phyloP scores from a whole-genome alignment of 257 asterid species.

The Plantago major region DNA sequence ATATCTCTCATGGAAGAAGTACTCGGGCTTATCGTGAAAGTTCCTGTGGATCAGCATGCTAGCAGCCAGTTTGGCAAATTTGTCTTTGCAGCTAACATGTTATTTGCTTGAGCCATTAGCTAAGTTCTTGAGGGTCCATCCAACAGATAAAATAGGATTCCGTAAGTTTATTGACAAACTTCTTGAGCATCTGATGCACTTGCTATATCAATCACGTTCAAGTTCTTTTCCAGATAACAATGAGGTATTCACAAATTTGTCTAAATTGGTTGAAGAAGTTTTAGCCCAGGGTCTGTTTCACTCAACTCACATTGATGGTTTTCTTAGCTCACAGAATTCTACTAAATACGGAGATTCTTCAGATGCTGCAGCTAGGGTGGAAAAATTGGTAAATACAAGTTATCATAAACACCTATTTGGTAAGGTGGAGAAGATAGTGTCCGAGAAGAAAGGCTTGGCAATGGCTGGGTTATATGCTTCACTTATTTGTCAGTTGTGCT shows the following conservation, averaged over 20 bases:
- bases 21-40: conserved; percentile 44
- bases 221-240: conserved; percentile 25
- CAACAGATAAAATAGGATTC: conserved; percentile 65
- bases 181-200: conserved; percentile 62
- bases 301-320: conserved; percentile 75
- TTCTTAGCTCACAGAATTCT: conserved; percentile 55
- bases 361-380: conserved; percentile 42
- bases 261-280: conserved; percentile 60
- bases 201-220: conserved; percentile 42
- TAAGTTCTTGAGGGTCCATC: conserved; percentile 71
- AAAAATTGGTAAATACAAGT: conserved; percentile 54
- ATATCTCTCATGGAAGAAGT: conserved; percentile 38
- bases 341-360: conserved; percentile 41
- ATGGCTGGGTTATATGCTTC: conserved; percentile 63
- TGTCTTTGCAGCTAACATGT: conserved; percentile 42
- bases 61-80: conserved; percentile 39
- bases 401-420: conserved; percentile 85
- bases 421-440: conserved; percentile 64
- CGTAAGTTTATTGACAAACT: conserved; percentile 69
- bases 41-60: conserved; percentile 38
- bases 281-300: conserved; percentile 82
- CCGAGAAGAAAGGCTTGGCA: conserved; percentile 46
- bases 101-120: conserved; percentile 70
- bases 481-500: conserved; percentile 54
- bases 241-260: conserved; percentile 37